These are phyloP conservation scores for Spiromastix sp. DNA, from an alignment of 2,329 filamentous ascomycete species.

Conservation along the genomic window DNA sequence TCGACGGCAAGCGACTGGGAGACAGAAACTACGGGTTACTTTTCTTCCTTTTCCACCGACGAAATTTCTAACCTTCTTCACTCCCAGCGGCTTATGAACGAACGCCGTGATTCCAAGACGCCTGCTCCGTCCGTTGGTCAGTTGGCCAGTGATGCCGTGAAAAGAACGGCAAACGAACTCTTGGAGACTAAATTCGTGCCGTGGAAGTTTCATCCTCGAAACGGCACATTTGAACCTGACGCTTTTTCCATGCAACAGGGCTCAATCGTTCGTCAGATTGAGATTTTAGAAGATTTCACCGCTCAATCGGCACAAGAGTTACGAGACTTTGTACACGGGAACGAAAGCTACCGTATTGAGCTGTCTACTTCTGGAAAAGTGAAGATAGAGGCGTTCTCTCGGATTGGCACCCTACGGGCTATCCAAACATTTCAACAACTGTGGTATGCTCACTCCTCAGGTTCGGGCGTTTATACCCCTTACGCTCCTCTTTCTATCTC, in stretches of 20 bases:
- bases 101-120: not conserved
- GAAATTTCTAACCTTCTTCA: constrained; percentile 2
- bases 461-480: constrained; percentile 49
- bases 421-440: constrained; percentile 20
- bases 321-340: constrained; percentile 11
- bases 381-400: constrained; percentile 14
- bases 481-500: constrained; percentile 59
- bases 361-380: constrained; percentile 13
- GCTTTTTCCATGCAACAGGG: not conserved
- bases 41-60: constrained; percentile 2
- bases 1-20: not conserved
- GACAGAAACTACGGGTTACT: not conserved
- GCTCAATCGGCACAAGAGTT: constrained; percentile 4
- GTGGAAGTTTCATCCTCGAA: constrained; percentile 20
- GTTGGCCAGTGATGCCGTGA: constrained; percentile 13
- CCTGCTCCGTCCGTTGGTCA: constrained; percentile 10
- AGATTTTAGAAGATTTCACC: constrained; percentile 12
- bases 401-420: constrained; percentile 17
- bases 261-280: constrained; percentile 13
- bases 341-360: constrained; percentile 18
- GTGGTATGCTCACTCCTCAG: constrained; percentile 18
- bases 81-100: not conserved
- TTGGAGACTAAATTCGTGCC: constrained; percentile 17
- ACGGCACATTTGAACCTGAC: constrained; percentile 16
- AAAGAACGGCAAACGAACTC: constrained; percentile 12